Evolutionary conservation across 2,329 filamentous ascomycete species (phyloP), one percentile per base, ranked within the genome.

Genomic region (Hypomyces perniciosus): DNA sequence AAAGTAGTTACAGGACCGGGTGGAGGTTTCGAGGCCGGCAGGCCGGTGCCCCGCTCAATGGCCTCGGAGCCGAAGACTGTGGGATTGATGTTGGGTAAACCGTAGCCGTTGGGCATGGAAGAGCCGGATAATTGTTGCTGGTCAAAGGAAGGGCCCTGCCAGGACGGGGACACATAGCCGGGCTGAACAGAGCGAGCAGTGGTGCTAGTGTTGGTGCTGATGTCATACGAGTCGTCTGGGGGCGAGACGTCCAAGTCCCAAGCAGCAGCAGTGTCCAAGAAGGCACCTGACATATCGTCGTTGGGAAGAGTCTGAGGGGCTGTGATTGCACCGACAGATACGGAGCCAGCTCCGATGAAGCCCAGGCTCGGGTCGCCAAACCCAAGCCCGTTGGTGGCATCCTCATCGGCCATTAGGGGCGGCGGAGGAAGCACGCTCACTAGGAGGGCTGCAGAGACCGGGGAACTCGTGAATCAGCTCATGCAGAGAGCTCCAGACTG

Each of bases 211-310:
- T 62, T 67, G 60, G 58, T 66, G 62, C 59, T 67, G 57, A 65
- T 61, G 65, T 72, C 68, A 65, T 71, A 75, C 48, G 69, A 66
- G 58, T 74, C 71, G 66, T 74, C 76, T 42, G 74, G 72, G 54
- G 75, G 71, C 9, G 71, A 71, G 61, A 72, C 70, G 53, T 72
- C 71, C 57, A 77, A 78, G 56, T 67, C 62, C 77, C 77, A 80
- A 64, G 64, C 62, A 48, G 71, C 60, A 59, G 57, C 46, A 34
- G 57, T 51, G 44, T 48, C 54, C 34, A 62, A 60, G 57, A 62
- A 62, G 46, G 71, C 62, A 59, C 67, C 59, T 56, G 66, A 63
- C 51, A 62, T 63, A 62, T 70, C 59, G 56, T 65, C 65, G 58
- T 57, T 56, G 55, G 59, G 56, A 47, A 56, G 53, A 51, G 60